Percentiles rank a stretch among this genome's conserved stretches.
Conservation (phyloP, 768 basidiomycete genomes). For the Leccinum obscurum region DNA sequence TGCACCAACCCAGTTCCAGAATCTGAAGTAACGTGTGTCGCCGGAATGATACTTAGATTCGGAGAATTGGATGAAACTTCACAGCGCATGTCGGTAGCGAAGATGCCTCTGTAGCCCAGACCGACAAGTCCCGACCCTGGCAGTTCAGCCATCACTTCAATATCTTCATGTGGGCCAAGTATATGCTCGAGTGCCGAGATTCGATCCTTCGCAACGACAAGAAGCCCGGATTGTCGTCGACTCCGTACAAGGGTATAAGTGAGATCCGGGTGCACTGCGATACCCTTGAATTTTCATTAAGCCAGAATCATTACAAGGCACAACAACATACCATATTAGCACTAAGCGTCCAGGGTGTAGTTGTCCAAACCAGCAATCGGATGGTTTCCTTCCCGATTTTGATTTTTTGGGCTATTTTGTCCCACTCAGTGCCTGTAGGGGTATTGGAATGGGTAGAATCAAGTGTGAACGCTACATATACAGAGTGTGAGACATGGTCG, state of each 20-base stretch:
- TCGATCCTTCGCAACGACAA: slow-evolving; percentile 56
- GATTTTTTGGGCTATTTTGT: slow-evolving; percentile 31
- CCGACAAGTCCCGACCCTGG: slow-evolving; percentile 54
- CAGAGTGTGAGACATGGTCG: slow-evolving; percentile 83
- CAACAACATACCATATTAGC: slow-evolving; percentile 81
- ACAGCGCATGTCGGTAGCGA: slow-evolving; percentile 36
- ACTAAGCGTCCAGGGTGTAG: slow-evolving; percentile 95
- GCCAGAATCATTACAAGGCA: not conserved
- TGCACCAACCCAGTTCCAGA: slow-evolving; percentile 98
- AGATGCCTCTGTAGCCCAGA: slow-evolving; percentile 60
- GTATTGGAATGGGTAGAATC: slow-evolving; percentile 29
- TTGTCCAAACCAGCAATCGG: slow-evolving; percentile 88
- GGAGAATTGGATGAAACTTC: not conserved
- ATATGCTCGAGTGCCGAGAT: slow-evolving; percentile 35
- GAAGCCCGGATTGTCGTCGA: slow-evolving; percentile 26
- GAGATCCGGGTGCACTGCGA: slow-evolving; percentile 78
- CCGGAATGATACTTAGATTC: slow-evolving; percentile 54
- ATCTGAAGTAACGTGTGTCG: slow-evolving; percentile 76
- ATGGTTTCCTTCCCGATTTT: slow-evolving; percentile 38
- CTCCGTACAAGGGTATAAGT: slow-evolving; percentile 56
- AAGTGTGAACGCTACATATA: slow-evolving; percentile 81
- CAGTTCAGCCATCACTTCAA: slow-evolving; percentile 23
- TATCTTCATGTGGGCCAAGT: slow-evolving; percentile 22
- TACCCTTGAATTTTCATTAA: slow-evolving; percentile 56
- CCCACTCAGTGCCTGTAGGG: slow-evolving; percentile 14